Percentiles rank a stretch among this genome's conserved stretches.
Evolutionary conservation across 2,329 filamentous ascomycete genomes (phyloP).

Genomic region (Ophiostoma fasciatum): DNA sequence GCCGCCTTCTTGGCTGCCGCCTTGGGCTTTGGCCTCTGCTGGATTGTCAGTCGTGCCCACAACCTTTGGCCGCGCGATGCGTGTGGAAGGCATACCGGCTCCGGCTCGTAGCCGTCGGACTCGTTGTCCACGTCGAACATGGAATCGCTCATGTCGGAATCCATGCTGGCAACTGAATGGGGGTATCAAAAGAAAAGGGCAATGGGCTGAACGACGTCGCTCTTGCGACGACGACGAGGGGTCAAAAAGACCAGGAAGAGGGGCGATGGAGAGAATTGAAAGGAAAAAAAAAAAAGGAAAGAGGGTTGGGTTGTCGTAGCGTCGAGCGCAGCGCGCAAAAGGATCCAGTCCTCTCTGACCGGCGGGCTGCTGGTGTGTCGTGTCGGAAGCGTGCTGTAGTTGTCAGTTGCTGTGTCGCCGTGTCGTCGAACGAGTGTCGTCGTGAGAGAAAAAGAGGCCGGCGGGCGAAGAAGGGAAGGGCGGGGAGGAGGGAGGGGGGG

Average conservation of each 20-base stretch:
- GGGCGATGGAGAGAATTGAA: neutral
- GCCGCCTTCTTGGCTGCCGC: conserved; percentile 17
- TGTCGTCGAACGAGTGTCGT: neutral
- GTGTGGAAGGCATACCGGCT: conserved; percentile 25
- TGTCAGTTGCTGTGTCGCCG: neutral
- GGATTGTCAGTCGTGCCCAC: neutral
- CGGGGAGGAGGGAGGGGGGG: too few species aligned
- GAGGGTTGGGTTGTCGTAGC: neutral
- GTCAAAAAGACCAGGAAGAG: neutral
- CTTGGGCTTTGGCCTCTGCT: conserved; percentile 41
- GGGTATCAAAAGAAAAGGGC: neutral
- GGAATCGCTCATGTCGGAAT: conserved; percentile 46
- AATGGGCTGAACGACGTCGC: neutral
- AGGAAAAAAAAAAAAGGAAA: neutral
- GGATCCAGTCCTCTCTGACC: conserved; percentile 8
- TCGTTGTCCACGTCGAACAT: conserved; percentile 39
- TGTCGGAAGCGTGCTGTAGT: too few species aligned
- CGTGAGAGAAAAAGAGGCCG: neutral
- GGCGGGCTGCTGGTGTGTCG: conserved; percentile 1
- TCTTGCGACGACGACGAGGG: neutral
- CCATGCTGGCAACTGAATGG: conserved; percentile 25
- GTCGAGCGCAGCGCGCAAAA: neutral
- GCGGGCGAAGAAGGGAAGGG: too few species aligned
- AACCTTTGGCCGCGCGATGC: conserved; percentile 13
- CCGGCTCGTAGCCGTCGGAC: conserved; percentile 44